Base-by-base conservation (phyloP, 1,139 yeast species). In the Taphrina communis region DNA sequence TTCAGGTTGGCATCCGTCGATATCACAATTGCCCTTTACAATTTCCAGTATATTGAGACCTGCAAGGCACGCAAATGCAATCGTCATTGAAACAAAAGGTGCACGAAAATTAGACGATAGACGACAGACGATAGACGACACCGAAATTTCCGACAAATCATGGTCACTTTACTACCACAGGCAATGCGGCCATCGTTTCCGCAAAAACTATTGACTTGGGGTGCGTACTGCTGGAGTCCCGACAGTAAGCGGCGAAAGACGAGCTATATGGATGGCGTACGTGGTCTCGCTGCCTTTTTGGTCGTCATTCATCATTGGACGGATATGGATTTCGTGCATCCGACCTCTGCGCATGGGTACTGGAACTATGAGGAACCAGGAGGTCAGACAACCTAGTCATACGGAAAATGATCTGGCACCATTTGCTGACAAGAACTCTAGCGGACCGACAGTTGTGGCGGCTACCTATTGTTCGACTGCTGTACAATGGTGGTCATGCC, bases 241-340 rank as follows among this genome's bases (percentile, higher is more conserved):
- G 50, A 56, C 36, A 12, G 41, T 31, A 62, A 62, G 53, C 50
- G 35, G 9, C 66, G 66, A 12, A 39, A 55, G 51, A 62, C 66
- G 41, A 46, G 51, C 42, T 62, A 55, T 35, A 41, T 62, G 51
- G 66, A 62, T 35, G 66, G 66, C 17, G 11, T 62, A 1, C 66
- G 66, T 39, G 66, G 66, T 25, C 52, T 62, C 7, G 66, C 66
- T 3, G 66, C 66, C 17, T 62, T 62, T n/a, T 46, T 62, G 44
- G 66, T 62, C n/a, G 66, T 62, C 41, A 44, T 51, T 31, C 66
- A 62, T 52, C 66, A 62, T 42, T 62, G 66, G 66, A 48, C 59
- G 6, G 66, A 62, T 21, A 51, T 53, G 21, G 56, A 53, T 36
- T 56, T 56, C 14, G 60, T 56, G 35, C 66, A 62, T 52, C 51